Conservation (phyloP, 179 eudicot species). For the Beta lomatogona region DNA sequence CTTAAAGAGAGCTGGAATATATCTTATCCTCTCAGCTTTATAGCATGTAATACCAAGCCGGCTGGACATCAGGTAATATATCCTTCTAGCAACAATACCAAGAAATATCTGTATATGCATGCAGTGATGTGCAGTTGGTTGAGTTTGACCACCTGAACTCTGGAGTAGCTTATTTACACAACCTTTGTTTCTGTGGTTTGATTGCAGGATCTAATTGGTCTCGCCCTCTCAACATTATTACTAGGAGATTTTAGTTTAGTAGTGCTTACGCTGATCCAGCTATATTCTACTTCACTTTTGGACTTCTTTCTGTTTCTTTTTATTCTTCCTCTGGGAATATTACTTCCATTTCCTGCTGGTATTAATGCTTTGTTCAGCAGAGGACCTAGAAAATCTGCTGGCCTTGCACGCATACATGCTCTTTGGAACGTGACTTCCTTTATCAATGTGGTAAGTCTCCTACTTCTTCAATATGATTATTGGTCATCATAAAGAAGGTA, state of each 20-base stretch:
- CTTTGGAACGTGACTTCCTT: constrained; percentile 88
- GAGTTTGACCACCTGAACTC: not conserved
- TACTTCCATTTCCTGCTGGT: constrained; percentile 95
- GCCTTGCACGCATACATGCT: constrained; percentile 84
- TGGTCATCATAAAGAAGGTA: not conserved
- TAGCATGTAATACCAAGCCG: constrained; percentile 70
- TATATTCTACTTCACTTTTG: constrained; percentile 75
- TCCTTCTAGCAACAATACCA: not conserved
- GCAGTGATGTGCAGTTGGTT: not conserved
- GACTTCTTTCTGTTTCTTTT: constrained; percentile 65
- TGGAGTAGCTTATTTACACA: not conserved
- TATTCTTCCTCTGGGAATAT: constrained; percentile 82
- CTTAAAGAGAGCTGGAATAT: constrained; percentile 50
- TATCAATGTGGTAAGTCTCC: constrained; percentile 77
- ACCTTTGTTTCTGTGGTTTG: not conserved
- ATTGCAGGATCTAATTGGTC: constrained; percentile 90
- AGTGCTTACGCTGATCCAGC: constrained; percentile 77
- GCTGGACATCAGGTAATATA: constrained; percentile 80
- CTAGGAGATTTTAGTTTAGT: constrained; percentile 91
- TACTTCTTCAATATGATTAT: not conserved
- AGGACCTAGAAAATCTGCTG: constrained; percentile 79
- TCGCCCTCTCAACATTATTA: constrained; percentile 73
- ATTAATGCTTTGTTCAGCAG: constrained; percentile 87
- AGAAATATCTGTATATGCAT: not conserved
- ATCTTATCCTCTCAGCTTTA: constrained; percentile 46